These are phyloP conservation scores for Podaxis mareebaensis DNA, from an alignment of 768 basidiomycete genomes.

Conservation along the genomic window DNA sequence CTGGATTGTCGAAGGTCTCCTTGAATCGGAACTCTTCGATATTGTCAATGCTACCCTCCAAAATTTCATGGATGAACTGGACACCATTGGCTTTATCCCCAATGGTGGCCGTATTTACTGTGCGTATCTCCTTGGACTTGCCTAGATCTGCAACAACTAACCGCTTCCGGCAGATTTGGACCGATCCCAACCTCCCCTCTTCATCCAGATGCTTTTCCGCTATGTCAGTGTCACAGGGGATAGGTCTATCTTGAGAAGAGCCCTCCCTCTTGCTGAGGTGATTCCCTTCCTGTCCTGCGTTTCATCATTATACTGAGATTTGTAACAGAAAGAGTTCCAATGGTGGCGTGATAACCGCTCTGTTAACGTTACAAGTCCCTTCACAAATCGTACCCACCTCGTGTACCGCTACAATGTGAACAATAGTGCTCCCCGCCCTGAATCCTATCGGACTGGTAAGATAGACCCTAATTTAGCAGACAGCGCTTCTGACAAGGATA, in stretches of 20 bases:
- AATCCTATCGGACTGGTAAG: slow-evolving; percentile 70
- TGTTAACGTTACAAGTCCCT: slow-evolving; percentile 65
- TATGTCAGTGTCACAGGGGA: slow-evolving; percentile 78
- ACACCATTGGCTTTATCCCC: slow-evolving; percentile 85
- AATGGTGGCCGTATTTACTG: slow-evolving; percentile 94
- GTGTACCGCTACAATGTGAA: slow-evolving; percentile 76
- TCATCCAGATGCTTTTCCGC: slow-evolving; percentile 90
- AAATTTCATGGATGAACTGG: slow-evolving; percentile 95
- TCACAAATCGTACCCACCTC: slow-evolving; percentile 61
- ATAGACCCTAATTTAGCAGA: background rate
- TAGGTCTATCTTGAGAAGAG: slow-evolving; percentile 70
- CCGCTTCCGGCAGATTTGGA: slow-evolving; percentile 60
- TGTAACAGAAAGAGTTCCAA: slow-evolving; percentile 63
- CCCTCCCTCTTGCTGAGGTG: slow-evolving; percentile 83
- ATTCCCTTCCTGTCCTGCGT: background rate
- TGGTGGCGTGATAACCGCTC: slow-evolving; percentile 86
- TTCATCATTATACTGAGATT: background rate
- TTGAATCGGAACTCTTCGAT: slow-evolving; percentile 73
- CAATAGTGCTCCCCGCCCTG: slow-evolving; percentile 87
- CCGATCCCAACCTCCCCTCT: slow-evolving; percentile 91
- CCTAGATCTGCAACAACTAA: background rate
- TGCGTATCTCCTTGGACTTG: slow-evolving; percentile 28
- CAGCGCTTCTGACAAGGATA: slow-evolving; percentile 8
- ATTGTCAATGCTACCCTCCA: slow-evolving; percentile 78
- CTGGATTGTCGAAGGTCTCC: slow-evolving; percentile 88